Base-by-base conservation (phyloP, 331 rosid genomes). In the Stylosanthes scabra region DNA sequence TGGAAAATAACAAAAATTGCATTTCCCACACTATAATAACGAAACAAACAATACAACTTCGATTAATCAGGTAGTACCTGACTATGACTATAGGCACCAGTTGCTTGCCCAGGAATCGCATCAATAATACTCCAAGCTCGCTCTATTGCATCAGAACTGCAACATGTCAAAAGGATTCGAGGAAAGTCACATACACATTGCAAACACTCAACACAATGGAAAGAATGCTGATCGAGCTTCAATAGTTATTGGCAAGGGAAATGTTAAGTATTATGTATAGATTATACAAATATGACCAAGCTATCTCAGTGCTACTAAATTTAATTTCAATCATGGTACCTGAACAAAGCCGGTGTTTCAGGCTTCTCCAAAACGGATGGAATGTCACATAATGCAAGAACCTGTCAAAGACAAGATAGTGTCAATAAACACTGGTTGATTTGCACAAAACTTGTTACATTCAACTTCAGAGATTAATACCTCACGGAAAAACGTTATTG, bases 1-100 rank as follows among this genome's bases (percentile, higher is more conserved):
- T 40, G 31, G 63, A 72, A 78, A 78, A 68, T 25, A 78, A 69
- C 14, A 66, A 67, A 7, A 71, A 59, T 71, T 74, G 76, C 55
- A 68, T 45, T 59, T 52, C 56, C 63, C 15, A 20, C n/a, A 64
- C 34, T 7, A 64, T 11, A 63, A 45, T 54, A 57, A 59, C 45
- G 42, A 72, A 44, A 64, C 31, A 70, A 80, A 20, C 25, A 20
- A 0, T 20, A 15, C 37, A 62, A 68, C 74, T 37, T 56, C 41
- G 61, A 74, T 28, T 73, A 59, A 9, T 62, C 31, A 64, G 73
- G 67, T 65, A 70, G 61, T 78, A 94, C 99, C 96, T 91, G 97
- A 80, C 97, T 95, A 72, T 95, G 99, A 81, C 99, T 95, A 75
- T 94, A 94, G 66, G 99, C 99, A 64, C 99, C 99, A 31, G 97